Evolutionary conservation across 257 asterid genomes (phyloP).

Genomic region (Scutellaria minor): DNA sequence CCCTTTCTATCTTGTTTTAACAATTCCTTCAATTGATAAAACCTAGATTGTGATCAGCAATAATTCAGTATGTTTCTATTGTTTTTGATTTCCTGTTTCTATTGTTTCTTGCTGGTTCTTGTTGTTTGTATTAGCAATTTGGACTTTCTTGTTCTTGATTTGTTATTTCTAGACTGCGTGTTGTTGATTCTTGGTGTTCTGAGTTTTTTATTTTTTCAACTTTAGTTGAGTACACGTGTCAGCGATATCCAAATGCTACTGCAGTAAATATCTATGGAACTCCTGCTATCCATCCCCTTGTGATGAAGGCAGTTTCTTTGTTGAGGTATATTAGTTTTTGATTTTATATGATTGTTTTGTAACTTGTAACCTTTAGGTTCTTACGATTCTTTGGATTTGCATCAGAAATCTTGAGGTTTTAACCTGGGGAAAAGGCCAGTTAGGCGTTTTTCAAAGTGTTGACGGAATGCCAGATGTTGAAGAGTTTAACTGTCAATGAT

Average conservation of each 20-base stretch:
- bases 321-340: slow-evolving; percentile 61
- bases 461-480: slow-evolving; percentile 75
- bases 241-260: slow-evolving; percentile 88
- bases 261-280: slow-evolving; percentile 79
- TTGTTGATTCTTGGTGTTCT: too few relatives aligned
- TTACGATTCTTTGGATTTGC: slow-evolving; percentile 38
- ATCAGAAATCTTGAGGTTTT: slow-evolving; percentile 88
- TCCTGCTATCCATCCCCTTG: slow-evolving; percentile 68
- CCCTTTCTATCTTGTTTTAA: too few relatives aligned
- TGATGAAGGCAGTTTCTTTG: slow-evolving; percentile 68
- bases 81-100: too few relatives aligned
- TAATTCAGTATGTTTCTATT: too few relatives aligned
- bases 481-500: slow-evolving; percentile 79
- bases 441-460: slow-evolving; percentile 79
- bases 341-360: slow-evolving; percentile 8
- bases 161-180: too few relatives aligned
- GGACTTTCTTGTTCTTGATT: too few relatives aligned
- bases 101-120: too few relatives aligned
- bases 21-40: too few relatives aligned
- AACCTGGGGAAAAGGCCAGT: slow-evolving; percentile 88
- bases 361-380: slow-evolving; percentile 9
- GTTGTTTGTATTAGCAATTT: too few relatives aligned
- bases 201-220: not conserved
- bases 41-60: too few relatives aligned
- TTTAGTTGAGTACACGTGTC: slow-evolving; percentile 87